Base-by-base conservation (phyloP, 2,329 filamentous ascomycete genomes). In the Colletotrichum eremochloae region DNA sequence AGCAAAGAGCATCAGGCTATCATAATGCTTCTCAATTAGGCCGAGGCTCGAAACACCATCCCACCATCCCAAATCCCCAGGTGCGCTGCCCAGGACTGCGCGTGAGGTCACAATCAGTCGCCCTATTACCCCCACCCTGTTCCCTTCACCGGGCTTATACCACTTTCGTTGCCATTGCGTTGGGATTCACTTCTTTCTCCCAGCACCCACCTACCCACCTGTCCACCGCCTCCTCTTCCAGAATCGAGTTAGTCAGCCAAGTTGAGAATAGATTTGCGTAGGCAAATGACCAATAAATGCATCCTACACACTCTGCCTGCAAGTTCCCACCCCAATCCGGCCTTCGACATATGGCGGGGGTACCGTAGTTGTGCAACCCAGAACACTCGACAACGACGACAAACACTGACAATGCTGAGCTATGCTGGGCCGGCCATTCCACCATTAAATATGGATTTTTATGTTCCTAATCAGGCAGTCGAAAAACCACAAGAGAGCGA, bases 281-380 rank as follows among this genome's bases (percentile, higher is more conserved):
- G 12, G 38, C 18, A 33, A 68, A 63, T 24, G 42, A 57, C 42
- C 50, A 52, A 46, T 20, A 38, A 20, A 7, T 14, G 15, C 48
- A 31, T 31, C n/a, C 36, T 20, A 20, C 11, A 36, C 20, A 29
- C 12, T n/a, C 44, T 40, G 14, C 18, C 8, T 15, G 11, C 55
- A 14, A 24, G 20, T n/a, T 40, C 31, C 15, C 20, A 58, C 18
- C 61, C 57, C 11, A 58, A 68, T 53, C 40, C 31, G 58, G 64
- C n/a, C 24, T 15, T 38, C 52, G 20, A 57, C 14, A 29, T 48
- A 31, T n/a, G 8, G 60, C 36, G 53, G 44, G 60, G 53, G 46
- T 40, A 48, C 38, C 38, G 58, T 68, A 48, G 68, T 58, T 53
- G 58, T n/a, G 44, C 65, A 29, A 52, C 68, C 38, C 20, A 62